Base-by-base conservation (phyloP, 306 rosid genomes). In the Vicia faba region DNA sequence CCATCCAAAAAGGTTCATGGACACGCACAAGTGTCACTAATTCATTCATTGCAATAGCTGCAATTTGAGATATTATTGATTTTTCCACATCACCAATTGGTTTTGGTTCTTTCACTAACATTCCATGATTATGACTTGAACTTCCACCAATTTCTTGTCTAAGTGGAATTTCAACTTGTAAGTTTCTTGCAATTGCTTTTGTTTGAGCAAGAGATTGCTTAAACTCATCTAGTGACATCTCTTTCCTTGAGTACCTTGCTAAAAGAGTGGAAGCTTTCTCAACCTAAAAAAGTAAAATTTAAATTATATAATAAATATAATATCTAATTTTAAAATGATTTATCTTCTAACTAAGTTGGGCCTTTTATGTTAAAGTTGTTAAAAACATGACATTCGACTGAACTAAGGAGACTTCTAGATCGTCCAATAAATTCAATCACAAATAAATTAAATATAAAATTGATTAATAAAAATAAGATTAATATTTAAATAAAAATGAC, bases 1-100 rank as follows among this genome's bases (percentile, higher is more conserved):
- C 56, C 29, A 74, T 6, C 97, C 96, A 89, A 0, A 87, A 41
- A 13, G 89, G 90, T 40, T 84, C 90, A 0, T 81, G 51, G 4
- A 51, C 7, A 0, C 49, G 73, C 45, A 85, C 1, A 33, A 85
- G 85, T 64, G 25, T 78, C 40, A 78, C 48, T 11, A 92, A 16
- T 62, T 92, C 92, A 3, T 84, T 84, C 72, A 73, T 41, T 15
- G 89, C 84, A 7, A 51, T 3, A 4, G 46, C 36, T 9, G 83
- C 90, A 8, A 72, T 75, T 60, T 87, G 83, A 4, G 7, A 16
- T 83, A 82, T 81, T 7, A 80, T 13, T 14, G 68, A 46, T 29
- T 56, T 85, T 55, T 86, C 86, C 70, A 16, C 43, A 7, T 72
- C 75, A 11, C 64, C 13, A 66, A 46, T 58, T 15, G 12, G 74